These are phyloP conservation scores for Suhomyces xylopsoci DNA, from an alignment of 805 yeast genomes.

Conservation along the genomic window DNA sequence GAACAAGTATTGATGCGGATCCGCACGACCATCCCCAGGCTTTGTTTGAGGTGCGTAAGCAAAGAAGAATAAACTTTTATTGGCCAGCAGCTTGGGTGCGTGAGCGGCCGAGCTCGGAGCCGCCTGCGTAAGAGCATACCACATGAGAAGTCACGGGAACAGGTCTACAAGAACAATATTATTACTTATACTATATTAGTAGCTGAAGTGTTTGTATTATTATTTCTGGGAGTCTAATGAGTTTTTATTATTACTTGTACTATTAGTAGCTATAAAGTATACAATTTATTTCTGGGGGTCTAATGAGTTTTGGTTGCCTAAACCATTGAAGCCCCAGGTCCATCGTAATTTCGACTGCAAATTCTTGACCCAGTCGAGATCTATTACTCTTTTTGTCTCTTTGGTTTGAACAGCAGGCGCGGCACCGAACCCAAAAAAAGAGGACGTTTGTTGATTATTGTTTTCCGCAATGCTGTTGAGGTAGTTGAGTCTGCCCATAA, in stretches of 20 bases:
- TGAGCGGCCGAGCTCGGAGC: background rate
- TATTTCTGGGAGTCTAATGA: no score
- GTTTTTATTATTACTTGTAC: no score
- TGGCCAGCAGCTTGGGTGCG: background rate
- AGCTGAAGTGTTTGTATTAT: no score
- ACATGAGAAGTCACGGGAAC: no score
- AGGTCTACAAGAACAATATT: no score
- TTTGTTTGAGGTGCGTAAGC: background rate
- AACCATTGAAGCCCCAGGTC: constrained; percentile 10
- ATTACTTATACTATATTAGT: no score
- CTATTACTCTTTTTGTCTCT: constrained; percentile 6
- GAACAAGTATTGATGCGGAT: background rate
- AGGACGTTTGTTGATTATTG: background rate
- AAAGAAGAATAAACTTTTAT: background rate
- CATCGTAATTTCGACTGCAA: constrained; percentile 9
- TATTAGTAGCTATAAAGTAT: no score
- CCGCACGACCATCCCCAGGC: constrained; percentile 5
- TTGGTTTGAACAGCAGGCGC: background rate
- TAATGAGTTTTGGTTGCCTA: constrained; percentile 2
- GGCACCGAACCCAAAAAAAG: constrained; percentile 6
- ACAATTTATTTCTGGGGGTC: background rate
- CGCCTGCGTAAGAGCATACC: background rate
- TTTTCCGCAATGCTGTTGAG: constrained; percentile 18
- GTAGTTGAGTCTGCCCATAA: constrained; percentile 18
- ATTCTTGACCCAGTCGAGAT: constrained; percentile 12